Conservation (phyloP, 495 filamentous ascomycete species). For the Hyaloscypha variabilis region DNA sequence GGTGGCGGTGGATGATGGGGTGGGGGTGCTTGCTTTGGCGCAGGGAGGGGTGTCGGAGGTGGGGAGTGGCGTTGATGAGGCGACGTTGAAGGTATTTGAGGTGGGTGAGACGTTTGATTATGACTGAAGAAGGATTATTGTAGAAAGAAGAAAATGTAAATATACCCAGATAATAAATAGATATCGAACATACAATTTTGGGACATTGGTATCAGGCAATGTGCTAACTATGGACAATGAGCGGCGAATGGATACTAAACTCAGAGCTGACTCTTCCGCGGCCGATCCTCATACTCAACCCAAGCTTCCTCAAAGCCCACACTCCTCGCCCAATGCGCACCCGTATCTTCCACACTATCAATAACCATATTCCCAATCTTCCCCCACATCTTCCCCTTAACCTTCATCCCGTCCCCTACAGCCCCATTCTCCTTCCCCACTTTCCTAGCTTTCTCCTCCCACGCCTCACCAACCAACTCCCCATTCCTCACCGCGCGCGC, state of each 20-base stretch:
- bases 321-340: conserved; percentile 55
- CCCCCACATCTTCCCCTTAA: conserved; percentile 72
- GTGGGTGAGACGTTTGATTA: conserved; percentile 7
- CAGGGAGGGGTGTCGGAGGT: conserved; percentile 8
- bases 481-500: conserved; percentile 66
- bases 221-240: too few relatives aligned
- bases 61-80: neutral
- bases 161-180: neutral
- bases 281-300: conserved; percentile 38
- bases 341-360: conserved; percentile 54
- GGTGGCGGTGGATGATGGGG: conserved; percentile 13
- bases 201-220: neutral
- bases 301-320: conserved; percentile 62
- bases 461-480: conserved; percentile 43
- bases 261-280: conserved; percentile 17
- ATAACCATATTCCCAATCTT: conserved; percentile 67
- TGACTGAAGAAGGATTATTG: neutral
- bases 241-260: neutral
- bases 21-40: conserved; percentile 8
- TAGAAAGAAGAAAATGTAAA: neutral
- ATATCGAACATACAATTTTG: neutral
- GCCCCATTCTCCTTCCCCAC: conserved; percentile 44
- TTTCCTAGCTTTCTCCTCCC: conserved; percentile 38
- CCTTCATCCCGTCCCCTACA: too few relatives aligned
- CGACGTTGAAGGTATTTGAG: conserved; percentile 10